Conservation (phyloP, 352 stramenopile species). For the Nannochloropsis limnetica region DNA sequence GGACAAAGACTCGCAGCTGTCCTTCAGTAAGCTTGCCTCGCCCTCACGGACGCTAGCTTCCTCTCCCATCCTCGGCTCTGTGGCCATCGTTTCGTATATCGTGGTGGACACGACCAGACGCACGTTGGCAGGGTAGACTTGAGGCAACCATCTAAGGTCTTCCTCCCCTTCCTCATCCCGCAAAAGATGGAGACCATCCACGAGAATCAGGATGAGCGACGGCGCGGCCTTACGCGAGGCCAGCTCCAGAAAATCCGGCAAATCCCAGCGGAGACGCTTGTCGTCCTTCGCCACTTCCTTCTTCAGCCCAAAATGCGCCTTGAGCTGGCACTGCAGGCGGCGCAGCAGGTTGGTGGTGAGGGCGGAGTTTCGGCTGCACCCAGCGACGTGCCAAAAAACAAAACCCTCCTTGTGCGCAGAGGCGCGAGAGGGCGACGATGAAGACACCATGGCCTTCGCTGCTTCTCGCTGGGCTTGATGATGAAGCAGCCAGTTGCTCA, state of each 20-base stretch:
- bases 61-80: not conserved
- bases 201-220: slow-evolving; percentile 1
- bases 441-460: not conserved
- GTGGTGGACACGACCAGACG: slow-evolving; percentile 26
- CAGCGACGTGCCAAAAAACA: slow-evolving; percentile 15
- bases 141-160: not conserved
- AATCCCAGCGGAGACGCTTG: slow-evolving; percentile 25
- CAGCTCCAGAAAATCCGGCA: slow-evolving; percentile 12
- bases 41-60: not conserved
- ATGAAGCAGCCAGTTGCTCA: not conserved
- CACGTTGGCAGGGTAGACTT: not conserved
- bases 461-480: not conserved
- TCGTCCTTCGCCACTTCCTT: slow-evolving; percentile 11
- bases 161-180: not conserved
- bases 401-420: not conserved
- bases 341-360: slow-evolving; percentile 14
- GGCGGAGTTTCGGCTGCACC: not conserved
- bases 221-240: not conserved
- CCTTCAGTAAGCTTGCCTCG: not conserved
- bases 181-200: slow-evolving; percentile 5
- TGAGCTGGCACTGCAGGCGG: not conserved
- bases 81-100: not conserved
- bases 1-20: not conserved
- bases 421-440: not conserved
- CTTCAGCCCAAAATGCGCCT: not conserved